Evolutionary conservation across 2,329 filamentous ascomycete species (phyloP).

Genomic region (Fusarium neocosmosporiellum): DNA sequence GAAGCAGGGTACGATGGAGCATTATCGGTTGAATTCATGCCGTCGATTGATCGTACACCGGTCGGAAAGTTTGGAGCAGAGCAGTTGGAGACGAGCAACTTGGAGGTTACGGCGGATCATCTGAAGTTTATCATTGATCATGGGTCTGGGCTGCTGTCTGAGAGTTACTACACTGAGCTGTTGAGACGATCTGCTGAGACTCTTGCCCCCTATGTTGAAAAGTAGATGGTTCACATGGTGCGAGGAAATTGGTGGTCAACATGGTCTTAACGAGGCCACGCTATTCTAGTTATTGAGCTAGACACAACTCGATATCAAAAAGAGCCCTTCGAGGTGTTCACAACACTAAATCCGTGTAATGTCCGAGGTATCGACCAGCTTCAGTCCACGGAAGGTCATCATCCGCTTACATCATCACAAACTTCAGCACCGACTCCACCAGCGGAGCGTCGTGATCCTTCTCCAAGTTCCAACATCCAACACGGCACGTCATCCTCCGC

Average conservation of each 20-base stretch:
- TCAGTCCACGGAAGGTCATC: not conserved
- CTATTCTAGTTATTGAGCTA: too few species aligned
- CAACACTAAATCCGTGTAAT: too few species aligned
- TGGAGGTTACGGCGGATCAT: slow-evolving; percentile 25
- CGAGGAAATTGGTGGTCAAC: too few species aligned
- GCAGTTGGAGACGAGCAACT: slow-evolving; percentile 16
- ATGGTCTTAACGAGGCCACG: too few species aligned
- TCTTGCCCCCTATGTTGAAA: slow-evolving; percentile 4
- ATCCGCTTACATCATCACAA: slow-evolving; percentile 9
- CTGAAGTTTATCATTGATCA: slow-evolving; percentile 35
- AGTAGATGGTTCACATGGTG: not conserved
- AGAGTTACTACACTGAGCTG: slow-evolving; percentile 23
- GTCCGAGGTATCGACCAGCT: too few species aligned
- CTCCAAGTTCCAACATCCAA: not conserved
- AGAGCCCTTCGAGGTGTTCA: too few species aligned
- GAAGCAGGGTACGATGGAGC: slow-evolving; percentile 26
- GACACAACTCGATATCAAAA: not conserved
- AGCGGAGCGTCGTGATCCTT: not conserved
- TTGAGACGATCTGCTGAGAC: slow-evolving; percentile 21
- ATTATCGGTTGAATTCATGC: slow-evolving; percentile 33
- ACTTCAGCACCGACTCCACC: not conserved
- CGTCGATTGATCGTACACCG: slow-evolving; percentile 31
- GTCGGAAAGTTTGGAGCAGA: slow-evolving; percentile 15
- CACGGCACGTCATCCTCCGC: not conserved
- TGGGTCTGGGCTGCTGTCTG: slow-evolving; percentile 24